Evolutionary conservation across 345 rosid species (phyloP), one percentile per base, ranked within the genome.

Genomic region (Acer campestre): DNA sequence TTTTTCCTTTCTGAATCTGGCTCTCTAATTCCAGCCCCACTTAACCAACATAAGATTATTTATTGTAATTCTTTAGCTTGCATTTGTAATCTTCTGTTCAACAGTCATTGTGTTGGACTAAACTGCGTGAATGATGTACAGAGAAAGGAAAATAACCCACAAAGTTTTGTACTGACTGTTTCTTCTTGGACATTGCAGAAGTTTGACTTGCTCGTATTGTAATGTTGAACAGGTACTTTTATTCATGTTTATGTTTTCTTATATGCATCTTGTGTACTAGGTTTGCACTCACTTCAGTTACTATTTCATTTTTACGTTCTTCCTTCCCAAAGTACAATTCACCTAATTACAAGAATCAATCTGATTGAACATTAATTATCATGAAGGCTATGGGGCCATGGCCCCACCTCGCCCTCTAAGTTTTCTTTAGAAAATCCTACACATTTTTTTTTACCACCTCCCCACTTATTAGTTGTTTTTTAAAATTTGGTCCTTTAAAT

Each of bases 201-300:
- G 81, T 77, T 79, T 86, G 77, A 97, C 88, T 27, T 97, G 99
- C 87, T 14, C 89, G 69, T 94, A 89, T 71, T 97, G 99, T 80
- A 83, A 83, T 69, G 78, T 92, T 69, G 99, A 94, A 84, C 98
- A 94, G 98, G 99, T 96, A 86, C 29, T 68, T 7, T n/a, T 56
- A 55, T 70, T 80, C 31, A 25, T 70, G 61, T 74, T 31, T 48
- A 69, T 42, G 63, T 48, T 25, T 64, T 40, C 55, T 35, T 71
- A 13, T 38, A 46, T 29, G 44, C 20, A 59, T 31, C 74, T 35
- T 2, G 22, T 69, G 42, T 53, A 27, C 20, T 46, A 48, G 55
- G 18, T 56, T 48, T 71, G 27, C 25, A n/a, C 11, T 6, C 16
- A 3, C 56, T 68, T 25, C 1, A 13, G 51, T 38, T 72, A 22